Percentiles rank a stretch among this genome's conserved stretches.
Conservation (phyloP, 2,329 filamentous ascomycete species). For the Thermoascus crustaceus region DNA sequence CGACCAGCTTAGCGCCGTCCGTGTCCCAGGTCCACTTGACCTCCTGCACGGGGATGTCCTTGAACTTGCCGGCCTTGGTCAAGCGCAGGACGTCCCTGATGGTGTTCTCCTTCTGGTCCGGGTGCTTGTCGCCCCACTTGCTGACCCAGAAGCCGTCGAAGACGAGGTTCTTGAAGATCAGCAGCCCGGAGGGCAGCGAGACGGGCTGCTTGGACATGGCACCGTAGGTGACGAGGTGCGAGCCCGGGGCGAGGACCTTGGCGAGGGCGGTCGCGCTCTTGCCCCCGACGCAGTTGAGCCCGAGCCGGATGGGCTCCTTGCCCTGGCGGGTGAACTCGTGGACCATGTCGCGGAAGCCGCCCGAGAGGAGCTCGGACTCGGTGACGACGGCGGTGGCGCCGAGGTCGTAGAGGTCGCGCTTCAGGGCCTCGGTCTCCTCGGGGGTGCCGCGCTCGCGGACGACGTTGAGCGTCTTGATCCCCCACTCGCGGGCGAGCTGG, state of each 20-base stretch:
- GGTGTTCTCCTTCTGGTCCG: constrained; percentile 65
- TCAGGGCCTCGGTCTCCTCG: constrained; percentile 57
- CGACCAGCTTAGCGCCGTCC: constrained; percentile 57
- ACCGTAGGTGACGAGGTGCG: constrained; percentile 83
- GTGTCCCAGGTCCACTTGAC: constrained; percentile 79
- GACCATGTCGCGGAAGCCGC: constrained; percentile 41
- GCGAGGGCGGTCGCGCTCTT: constrained; percentile 72
- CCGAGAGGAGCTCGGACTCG: constrained; percentile 47
- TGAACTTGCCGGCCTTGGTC: constrained; percentile 67
- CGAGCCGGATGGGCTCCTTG: constrained; percentile 64
- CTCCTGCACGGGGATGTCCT: constrained; percentile 73
- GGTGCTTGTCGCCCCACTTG: constrained; percentile 71
- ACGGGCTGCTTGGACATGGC: constrained; percentile 90
- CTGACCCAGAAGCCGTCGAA: constrained; percentile 96
- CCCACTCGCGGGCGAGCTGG: constrained; percentile 79
- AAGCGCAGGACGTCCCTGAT: constrained; percentile 77
- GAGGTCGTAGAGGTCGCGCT: constrained; percentile 51
- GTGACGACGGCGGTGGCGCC: constrained; percentile 58
- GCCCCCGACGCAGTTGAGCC: constrained; percentile 89
- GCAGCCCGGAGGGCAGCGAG: constrained; percentile 66
- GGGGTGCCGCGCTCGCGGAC: constrained; percentile 62
- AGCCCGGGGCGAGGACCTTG: constrained; percentile 60
- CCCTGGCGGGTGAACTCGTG: constrained; percentile 65
- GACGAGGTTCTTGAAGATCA: constrained; percentile 88
- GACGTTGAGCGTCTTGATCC: constrained; percentile 82